Conservation (phyloP, 1,139 yeast species). For the Kodamaea sp. region DNA sequence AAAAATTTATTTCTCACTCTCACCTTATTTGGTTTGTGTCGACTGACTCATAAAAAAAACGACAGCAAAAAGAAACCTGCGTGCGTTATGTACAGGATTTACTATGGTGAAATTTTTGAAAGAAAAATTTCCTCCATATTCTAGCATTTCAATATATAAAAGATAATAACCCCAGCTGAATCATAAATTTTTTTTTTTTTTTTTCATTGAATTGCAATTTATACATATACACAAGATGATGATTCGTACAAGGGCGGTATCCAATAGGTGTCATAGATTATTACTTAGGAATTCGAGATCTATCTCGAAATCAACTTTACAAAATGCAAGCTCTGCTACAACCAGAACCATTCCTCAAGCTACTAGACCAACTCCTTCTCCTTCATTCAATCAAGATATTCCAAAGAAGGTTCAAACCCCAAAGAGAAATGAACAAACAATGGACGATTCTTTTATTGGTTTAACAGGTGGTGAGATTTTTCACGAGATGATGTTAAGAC, state of each 20-base stretch:
- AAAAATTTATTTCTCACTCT: too few relatives aligned
- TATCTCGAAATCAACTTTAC: constrained; percentile 31
- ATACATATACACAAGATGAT: constrained; percentile 1
- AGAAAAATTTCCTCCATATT: too few relatives aligned
- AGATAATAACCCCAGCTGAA: too few relatives aligned
- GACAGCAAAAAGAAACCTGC: too few relatives aligned
- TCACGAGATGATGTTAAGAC: constrained; percentile 98
- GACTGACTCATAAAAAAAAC: too few relatives aligned
- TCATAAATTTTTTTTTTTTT: too few relatives aligned
- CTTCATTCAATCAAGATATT: constrained; percentile 14
- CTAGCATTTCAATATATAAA: too few relatives aligned
- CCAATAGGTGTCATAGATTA: constrained; percentile 7
- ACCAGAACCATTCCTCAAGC: constrained; percentile 8
- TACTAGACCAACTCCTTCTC: constrained; percentile 32
- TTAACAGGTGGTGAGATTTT: constrained; percentile 96
- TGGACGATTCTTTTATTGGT: constrained; percentile 90
- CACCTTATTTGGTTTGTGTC: too few relatives aligned
- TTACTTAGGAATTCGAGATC: constrained; percentile 19
- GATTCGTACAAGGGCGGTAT: constrained; percentile 9
- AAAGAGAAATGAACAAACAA: constrained; percentile 19
- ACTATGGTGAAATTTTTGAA: too few relatives aligned
- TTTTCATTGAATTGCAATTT: too few relatives aligned
- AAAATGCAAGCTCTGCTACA: constrained; percentile 34
- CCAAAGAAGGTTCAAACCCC: constrained; percentile 16
- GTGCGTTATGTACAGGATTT: too few relatives aligned